These are phyloP conservation scores for Serendipita sp. DNA, from an alignment of 768 basidiomycete species.

Conservation along the genomic window DNA sequence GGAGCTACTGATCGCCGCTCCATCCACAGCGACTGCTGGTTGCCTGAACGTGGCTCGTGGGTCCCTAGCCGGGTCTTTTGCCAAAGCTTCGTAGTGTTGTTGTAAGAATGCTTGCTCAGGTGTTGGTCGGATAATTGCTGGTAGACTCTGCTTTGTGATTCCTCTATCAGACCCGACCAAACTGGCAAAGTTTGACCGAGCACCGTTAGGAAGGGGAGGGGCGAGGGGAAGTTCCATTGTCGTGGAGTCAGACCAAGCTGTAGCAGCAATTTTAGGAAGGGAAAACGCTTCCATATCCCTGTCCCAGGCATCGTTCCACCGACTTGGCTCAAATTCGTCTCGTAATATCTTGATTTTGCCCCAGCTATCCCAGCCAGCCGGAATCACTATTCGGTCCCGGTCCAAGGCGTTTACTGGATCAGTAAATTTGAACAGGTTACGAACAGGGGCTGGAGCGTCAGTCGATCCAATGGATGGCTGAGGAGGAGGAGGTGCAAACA, in stretches of 20 bases:
- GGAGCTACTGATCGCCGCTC: slow-evolving; percentile 21
- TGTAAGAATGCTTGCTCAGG: slow-evolving; percentile 85
- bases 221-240: not conserved
- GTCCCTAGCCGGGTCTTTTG: slow-evolving; percentile 79
- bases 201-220: not conserved
- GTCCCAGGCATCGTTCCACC: slow-evolving; percentile 70
- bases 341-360: slow-evolving; percentile 83
- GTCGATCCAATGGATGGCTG: slow-evolving; percentile 20
- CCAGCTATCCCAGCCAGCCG: slow-evolving; percentile 96
- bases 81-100: slow-evolving; percentile 80
- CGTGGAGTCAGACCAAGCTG: not conserved
- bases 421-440: slow-evolving; percentile 73
- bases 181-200: not conserved
- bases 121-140: slow-evolving; percentile 62
- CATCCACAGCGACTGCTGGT: slow-evolving; percentile 30
- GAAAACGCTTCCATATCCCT: slow-evolving; percentile 31
- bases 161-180: not conserved
- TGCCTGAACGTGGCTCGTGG: slow-evolving; percentile 78
- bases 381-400: slow-evolving; percentile 80
- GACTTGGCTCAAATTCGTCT: slow-evolving; percentile 77
- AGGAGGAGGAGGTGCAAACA: slow-evolving; percentile 59
- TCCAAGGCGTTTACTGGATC: slow-evolving; percentile 85
- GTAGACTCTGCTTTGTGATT: slow-evolving; percentile 43
- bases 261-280: not conserved
- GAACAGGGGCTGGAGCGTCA: slow-evolving; percentile 32